Evolutionary conservation across 345 rosid species (phyloP).

Genomic region (Salix caprea): DNA sequence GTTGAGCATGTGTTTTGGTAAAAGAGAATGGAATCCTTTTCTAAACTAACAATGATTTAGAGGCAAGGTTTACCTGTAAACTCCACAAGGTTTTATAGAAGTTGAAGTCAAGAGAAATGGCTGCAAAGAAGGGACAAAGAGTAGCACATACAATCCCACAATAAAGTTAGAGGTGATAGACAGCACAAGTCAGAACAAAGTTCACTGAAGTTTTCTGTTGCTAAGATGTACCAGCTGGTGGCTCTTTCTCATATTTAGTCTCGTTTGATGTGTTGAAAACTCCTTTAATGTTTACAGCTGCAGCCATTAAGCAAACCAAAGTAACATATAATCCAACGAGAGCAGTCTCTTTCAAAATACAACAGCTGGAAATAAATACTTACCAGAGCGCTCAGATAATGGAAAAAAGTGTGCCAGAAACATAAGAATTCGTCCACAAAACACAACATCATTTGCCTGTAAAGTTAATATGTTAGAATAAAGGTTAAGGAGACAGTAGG

Average conservation of each 20-base stretch:
- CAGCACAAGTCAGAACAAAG: constrained; percentile 9
- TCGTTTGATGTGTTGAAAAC: constrained; percentile 96
- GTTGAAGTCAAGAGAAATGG: constrained; percentile 87
- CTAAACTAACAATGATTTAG: background rate
- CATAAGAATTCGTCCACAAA: constrained; percentile 96
- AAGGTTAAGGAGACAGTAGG: background rate
- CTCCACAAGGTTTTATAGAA: constrained; percentile 96
- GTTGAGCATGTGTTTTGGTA: background rate
- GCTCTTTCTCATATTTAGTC: constrained; percentile 88
- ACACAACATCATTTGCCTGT: constrained; percentile 95
- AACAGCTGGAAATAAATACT: constrained; percentile 7
- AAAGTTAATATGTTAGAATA: constrained; percentile 17
- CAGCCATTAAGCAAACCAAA: constrained; percentile 26
- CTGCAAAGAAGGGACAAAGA: constrained; percentile 36
- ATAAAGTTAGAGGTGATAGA: background rate
- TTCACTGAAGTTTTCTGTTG: background rate
- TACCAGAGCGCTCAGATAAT: constrained; percentile 93
- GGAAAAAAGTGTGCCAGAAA: constrained; percentile 96
- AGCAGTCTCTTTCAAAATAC: constrained; percentile 2
- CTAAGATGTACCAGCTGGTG: constrained; percentile 57
- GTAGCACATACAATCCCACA: background rate
- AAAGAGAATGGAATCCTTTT: background rate
- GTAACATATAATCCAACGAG: constrained; percentile 10
- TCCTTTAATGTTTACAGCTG: constrained; percentile 98
- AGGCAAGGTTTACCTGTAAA: constrained; percentile 60